Evolutionary conservation across 2,329 filamentous ascomycete genomes (phyloP), one percentile per base, ranked within the genome.

Genomic region (Microdochium paspali): DNA sequence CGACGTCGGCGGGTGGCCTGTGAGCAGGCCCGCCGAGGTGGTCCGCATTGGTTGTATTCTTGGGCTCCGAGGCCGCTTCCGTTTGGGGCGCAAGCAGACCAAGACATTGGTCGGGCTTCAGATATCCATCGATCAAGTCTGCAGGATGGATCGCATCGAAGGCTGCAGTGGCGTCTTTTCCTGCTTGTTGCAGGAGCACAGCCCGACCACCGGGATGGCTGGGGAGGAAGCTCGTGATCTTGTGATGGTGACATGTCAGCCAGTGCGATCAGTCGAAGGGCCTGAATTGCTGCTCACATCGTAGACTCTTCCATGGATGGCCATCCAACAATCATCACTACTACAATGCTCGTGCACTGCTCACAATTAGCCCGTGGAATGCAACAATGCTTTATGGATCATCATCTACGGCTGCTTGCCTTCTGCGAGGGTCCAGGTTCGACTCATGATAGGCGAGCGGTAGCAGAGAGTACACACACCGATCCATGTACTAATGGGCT

Each of bases 1-100:
- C 70, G 10, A 66, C 66, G 44, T 65, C 61, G 15, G 60, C 54
- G n/a, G n/a, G n/a, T 39, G 57, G 56, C 12, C 59, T 54, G 43
- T 32, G 26, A 26, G 24, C 39, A 43, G 9, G 25, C 20, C 15
- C n/a, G 24, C 46, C 46, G 31, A 3, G 23, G n/a, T 23, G 46
- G 46, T 26, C 46, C 42, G 15, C 10, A 7, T 46, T 15, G 15
- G 24, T n/a, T 20, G 2, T 30, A 21, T 20, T 15, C 21, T 23
- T 18, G 10, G 31, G 10, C n/a, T 20, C 45, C 35, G 35, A 24
- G 10, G 4, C 18, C 3, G 4, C n/a, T 18, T 18, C 24, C 10
- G 7, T 20, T 46, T 30, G 21, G 15, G 20, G 30, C 3, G 53
- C 49, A 31, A 52, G 18, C 2, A 43, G 46, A 6, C 53, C 55